phyloP scores from a whole-genome alignment of 2,329 filamentous ascomycete genomes.

The Monosporascus ibericus region DNA sequence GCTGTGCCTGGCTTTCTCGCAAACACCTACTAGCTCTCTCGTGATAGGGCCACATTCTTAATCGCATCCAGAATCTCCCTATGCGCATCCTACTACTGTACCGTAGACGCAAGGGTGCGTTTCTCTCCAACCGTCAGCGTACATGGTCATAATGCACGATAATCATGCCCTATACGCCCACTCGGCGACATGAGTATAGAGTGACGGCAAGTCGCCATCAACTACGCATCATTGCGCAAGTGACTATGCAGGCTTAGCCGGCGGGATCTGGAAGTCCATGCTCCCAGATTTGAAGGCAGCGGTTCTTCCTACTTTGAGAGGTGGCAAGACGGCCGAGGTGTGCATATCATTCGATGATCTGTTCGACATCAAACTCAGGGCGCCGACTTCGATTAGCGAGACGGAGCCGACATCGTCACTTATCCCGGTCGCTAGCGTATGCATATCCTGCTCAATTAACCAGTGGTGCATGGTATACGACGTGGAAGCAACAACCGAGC shows the following conservation, averaged over 20 bases:
- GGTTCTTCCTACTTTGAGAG: too few species aligned
- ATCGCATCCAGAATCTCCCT: not conserved
- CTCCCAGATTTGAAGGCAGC: too few species aligned
- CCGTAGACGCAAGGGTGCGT: not conserved
- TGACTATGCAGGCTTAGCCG: not conserved
- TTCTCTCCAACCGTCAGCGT: not conserved
- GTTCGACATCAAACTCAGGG: too few species aligned
- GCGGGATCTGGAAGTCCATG: not conserved
- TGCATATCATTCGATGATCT: too few species aligned
- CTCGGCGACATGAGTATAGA: not conserved
- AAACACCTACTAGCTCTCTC: not conserved
- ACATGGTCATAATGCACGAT: not conserved
- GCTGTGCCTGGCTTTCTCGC: not conserved
- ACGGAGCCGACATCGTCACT: too few species aligned
- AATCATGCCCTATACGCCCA: not conserved
- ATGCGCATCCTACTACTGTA: not conserved
- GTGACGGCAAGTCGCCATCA: not conserved
- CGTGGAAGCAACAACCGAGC: not conserved
- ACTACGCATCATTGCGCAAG: not conserved
- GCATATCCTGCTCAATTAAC: too few species aligned
- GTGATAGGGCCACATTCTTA: not conserved
- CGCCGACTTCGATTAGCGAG: too few species aligned
- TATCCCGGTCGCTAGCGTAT: too few species aligned
- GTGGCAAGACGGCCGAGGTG: too few species aligned
- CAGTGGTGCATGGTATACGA: not conserved